Percentiles rank a stretch among this genome's conserved stretches.
These are phyloP conservation scores for Galerina sulciceps DNA, from an alignment of 768 basidiomycete species.

Conservation along the genomic window DNA sequence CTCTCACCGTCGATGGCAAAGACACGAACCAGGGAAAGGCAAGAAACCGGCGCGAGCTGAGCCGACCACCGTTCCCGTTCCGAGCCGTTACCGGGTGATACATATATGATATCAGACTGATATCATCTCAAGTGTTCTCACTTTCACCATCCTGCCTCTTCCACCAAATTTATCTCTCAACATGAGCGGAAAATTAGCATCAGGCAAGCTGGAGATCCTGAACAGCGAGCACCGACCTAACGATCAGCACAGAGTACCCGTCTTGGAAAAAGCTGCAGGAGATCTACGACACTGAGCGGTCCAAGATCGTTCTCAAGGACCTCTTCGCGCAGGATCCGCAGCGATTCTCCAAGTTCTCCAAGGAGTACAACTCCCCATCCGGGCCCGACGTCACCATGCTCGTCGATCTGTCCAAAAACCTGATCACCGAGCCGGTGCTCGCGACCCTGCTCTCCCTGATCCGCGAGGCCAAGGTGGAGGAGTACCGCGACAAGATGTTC, in stretches of 20 bases:
- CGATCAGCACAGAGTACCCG: slow-evolving; percentile 65
- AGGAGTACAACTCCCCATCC: slow-evolving; percentile 67
- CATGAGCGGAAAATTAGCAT: slow-evolving; percentile 71
- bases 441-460: slow-evolving; percentile 78
- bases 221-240: not conserved
- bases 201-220: slow-evolving; percentile 39
- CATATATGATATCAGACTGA: too few species aligned
- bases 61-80: too few species aligned
- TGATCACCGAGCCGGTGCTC: slow-evolving; percentile 87
- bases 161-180: slow-evolving; percentile 5
- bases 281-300: slow-evolving; percentile 74
- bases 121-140: too few species aligned
- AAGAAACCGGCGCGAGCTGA: too few species aligned
- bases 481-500: slow-evolving; percentile 91
- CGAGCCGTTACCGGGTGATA: too few species aligned
- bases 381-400: slow-evolving; percentile 81
- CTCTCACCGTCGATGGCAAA: too few species aligned
- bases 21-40: too few species aligned
- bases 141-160: too few species aligned
- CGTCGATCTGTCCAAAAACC: slow-evolving; percentile 96
- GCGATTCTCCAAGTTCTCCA: slow-evolving; percentile 87
- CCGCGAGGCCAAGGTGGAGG: slow-evolving; percentile 85
- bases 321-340: slow-evolving; percentile 89
- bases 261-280: slow-evolving; percentile 91
- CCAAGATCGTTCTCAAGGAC: slow-evolving; percentile 84